phyloP scores from a whole-genome alignment of 2,329 filamentous ascomycete species.

The Calycina herbarum region DNA sequence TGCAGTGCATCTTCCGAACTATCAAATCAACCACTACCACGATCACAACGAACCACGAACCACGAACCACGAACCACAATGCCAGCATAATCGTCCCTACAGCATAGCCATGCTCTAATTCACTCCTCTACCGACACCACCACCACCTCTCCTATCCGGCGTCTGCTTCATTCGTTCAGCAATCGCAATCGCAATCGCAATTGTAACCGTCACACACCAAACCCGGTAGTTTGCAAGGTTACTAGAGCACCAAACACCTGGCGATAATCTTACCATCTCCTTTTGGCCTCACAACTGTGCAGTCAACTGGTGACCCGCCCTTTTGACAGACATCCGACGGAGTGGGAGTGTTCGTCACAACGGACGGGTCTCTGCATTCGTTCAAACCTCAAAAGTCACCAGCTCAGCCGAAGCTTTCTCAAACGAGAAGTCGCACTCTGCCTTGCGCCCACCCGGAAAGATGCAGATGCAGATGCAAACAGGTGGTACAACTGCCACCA shows the following conservation, averaged over 20 bases:
- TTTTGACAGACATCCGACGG: constrained; percentile 1
- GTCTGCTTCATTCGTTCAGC: constrained; percentile 4
- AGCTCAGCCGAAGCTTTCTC: not conserved
- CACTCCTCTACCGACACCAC: not conserved
- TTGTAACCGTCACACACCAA: not conserved
- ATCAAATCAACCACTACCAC: not conserved
- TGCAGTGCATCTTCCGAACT: not conserved
- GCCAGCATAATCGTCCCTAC: not conserved
- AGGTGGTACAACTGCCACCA: constrained; percentile 28
- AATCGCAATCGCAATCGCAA: not conserved
- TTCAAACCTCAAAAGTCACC: not conserved
- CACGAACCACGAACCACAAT: not conserved
- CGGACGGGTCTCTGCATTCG: constrained; percentile 1
- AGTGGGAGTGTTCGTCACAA: constrained; percentile 3
- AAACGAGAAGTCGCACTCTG: not conserved
- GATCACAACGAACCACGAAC: not conserved
- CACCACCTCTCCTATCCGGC: not conserved
- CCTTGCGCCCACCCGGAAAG: constrained; percentile 20
- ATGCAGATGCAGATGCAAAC: constrained; percentile 36
- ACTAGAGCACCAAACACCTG: not conserved
- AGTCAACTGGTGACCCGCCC: not conserved
- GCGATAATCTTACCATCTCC: not conserved
- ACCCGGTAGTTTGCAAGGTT: not conserved
- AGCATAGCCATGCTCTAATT: constrained; percentile 2
- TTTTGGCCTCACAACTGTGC: not conserved